phyloP scores from a whole-genome alignment of 148 eudicot species.

The Gaultheria prostrata region DNA sequence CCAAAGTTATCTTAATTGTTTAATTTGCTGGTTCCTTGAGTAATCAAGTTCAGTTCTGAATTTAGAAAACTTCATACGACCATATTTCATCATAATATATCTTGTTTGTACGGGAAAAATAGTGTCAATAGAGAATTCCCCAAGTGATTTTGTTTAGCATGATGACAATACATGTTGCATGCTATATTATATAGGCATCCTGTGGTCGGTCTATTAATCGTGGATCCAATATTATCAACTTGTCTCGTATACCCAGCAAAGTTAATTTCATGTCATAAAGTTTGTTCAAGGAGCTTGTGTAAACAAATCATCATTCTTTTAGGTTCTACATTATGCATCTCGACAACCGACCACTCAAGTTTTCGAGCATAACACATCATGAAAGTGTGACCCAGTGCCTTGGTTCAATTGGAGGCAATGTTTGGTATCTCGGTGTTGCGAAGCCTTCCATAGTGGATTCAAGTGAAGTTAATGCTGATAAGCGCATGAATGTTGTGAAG shows the following conservation, averaged over 20 bases:
- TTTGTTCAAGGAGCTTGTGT: not conserved
- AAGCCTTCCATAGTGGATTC: slow-evolving; percentile 64
- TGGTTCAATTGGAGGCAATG: slow-evolving; percentile 71
- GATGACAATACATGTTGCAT: not conserved
- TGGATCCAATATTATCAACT: not conserved
- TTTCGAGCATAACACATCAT: slow-evolving; percentile 77
- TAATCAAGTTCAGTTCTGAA: not conserved
- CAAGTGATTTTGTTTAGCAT: not conserved
- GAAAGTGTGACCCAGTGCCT: slow-evolving; percentile 91
- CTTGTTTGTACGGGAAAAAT: not conserved
- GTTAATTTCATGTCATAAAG: not conserved
- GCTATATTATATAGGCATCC: not conserved
- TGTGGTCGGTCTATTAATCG: not conserved
- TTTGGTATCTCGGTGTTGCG: slow-evolving; percentile 93
- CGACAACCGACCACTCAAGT: slow-evolving; percentile 53
- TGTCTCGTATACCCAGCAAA: not conserved
- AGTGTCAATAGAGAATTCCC: not conserved
- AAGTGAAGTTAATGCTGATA: slow-evolving; percentile 30
- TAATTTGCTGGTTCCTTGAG: not conserved
- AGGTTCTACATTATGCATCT: slow-evolving; percentile 91
- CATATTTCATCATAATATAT: not conserved
- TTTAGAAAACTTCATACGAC: not conserved
- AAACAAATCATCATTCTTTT: slow-evolving; percentile 12
- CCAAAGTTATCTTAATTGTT: not conserved
- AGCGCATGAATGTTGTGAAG: slow-evolving; percentile 31